Percentiles rank a stretch among this genome's conserved stretches.
Conservation (phyloP, 805 yeast genomes). For the Spathaspora passalidarum region DNA sequence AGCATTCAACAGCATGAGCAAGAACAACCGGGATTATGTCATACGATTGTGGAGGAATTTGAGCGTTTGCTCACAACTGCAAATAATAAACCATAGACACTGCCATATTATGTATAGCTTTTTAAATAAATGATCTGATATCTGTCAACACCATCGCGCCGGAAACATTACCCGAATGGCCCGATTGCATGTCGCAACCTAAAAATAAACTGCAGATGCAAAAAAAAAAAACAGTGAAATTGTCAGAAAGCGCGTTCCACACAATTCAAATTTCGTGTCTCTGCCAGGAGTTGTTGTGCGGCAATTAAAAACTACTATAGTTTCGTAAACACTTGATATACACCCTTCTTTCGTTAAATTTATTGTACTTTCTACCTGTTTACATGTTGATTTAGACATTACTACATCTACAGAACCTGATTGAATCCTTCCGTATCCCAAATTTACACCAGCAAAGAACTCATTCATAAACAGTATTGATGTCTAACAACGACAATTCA, state of each 20-base stretch:
- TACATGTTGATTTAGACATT: not conserved
- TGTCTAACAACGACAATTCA: not conserved
- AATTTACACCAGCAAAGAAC: not conserved
- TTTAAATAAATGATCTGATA: not conserved
- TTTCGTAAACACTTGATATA: not conserved
- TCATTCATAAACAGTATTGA: not conserved
- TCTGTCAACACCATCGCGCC: too few species aligned
- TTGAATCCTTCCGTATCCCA: too few species aligned
- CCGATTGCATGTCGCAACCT: not conserved
- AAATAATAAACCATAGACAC: not conserved
- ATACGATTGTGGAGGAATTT: conserved; percentile 66
- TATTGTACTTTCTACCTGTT: not conserved
- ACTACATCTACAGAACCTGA: not conserved
- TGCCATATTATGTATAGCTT: not conserved
- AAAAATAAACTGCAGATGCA: not conserved
- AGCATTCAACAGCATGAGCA: conserved; percentile 45
- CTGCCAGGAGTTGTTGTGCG: not conserved
- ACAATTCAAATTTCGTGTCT: not conserved
- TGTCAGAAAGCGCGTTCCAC: not conserved
- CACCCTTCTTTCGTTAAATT: not conserved
- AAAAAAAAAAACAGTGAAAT: not conserved
- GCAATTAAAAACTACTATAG: not conserved
- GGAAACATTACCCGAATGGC: not conserved
- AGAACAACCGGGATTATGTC: conserved; percentile 60
- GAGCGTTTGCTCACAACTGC: conserved; percentile 2